Conservation (phyloP, 192 early-diverging fungal genomes). For the Podila verticillata region DNA sequence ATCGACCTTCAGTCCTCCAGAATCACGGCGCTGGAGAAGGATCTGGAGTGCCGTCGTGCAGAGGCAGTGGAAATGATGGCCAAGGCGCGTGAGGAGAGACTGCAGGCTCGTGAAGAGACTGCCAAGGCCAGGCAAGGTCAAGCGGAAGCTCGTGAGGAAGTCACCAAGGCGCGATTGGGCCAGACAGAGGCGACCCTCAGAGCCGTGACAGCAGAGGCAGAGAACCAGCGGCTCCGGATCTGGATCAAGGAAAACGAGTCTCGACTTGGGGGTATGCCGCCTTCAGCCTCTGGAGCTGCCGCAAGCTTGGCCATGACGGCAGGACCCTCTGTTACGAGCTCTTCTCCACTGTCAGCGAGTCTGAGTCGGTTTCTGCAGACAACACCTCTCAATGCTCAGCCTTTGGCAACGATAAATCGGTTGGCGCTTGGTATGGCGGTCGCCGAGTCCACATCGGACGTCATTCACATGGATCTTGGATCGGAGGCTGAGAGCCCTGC, state of each 20-base stretch:
- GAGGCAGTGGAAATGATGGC: slow-evolving; percentile 28
- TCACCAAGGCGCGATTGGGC: not conserved
- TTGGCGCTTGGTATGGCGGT: too few species aligned
- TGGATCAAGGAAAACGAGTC: not conserved
- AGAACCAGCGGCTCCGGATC: not conserved
- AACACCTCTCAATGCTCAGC: too few species aligned
- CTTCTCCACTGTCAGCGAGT: not conserved
- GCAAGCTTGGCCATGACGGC: not conserved
- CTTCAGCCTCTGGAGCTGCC: too few species aligned
- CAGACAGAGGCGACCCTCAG: slow-evolving; percentile 2
- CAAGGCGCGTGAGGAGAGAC: slow-evolving; percentile 16
- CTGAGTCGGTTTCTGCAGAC: too few species aligned
- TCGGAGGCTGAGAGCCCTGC: too few species aligned
- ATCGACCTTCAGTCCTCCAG: not conserved
- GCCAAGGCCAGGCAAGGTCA: slow-evolving; percentile 14
- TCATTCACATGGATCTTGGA: too few species aligned
- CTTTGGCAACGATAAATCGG: too few species aligned
- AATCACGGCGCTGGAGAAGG: slow-evolving; percentile 2
- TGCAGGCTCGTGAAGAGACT: not conserved
- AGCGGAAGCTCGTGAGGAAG: slow-evolving; percentile 4
- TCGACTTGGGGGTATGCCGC: not conserved
- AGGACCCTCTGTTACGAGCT: not conserved
- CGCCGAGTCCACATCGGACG: too few species aligned
- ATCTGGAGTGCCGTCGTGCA: slow-evolving; percentile 13
- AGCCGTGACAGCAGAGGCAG: not conserved